phyloP scores from a whole-genome alignment of 805 yeast genomes.

The Pichia pseudocactophila region DNA sequence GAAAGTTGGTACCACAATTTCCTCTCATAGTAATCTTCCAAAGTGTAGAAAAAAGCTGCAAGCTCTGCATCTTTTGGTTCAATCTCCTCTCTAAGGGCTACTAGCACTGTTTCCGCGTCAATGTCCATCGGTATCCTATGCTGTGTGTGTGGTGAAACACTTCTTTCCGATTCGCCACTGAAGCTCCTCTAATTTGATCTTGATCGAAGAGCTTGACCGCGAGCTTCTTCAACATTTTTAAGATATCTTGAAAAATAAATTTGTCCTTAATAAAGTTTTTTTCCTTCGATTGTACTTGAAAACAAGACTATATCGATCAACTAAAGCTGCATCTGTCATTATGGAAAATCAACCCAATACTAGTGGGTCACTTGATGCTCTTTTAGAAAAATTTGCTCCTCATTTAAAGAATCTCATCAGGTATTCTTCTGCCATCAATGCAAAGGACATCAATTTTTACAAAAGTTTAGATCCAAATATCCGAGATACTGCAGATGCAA shows the following conservation, averaged over 20 bases:
- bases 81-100: conserved; percentile 55
- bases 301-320: no score
- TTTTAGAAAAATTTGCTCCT: conserved; percentile 31
- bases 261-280: no score
- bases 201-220: no score
- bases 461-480: conserved; percentile 49
- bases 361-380: not conserved
- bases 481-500: conserved; percentile 31
- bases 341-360: not conserved
- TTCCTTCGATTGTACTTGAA: no score
- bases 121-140: conserved; percentile 14
- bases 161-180: not conserved
- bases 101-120: conserved; percentile 41
- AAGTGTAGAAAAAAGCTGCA: conserved; percentile 48
- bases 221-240: no score
- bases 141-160: not conserved
- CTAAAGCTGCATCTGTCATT: not conserved
- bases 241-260: no score
- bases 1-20: conserved; percentile 95
- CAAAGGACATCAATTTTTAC: conserved; percentile 75
- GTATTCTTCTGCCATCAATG: conserved; percentile 58
- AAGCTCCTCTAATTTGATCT: no score
- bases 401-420: conserved; percentile 50
- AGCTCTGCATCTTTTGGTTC: conserved; percentile 45
- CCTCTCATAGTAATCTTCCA: conserved; percentile 81